Evolutionary conservation across 495 filamentous ascomycete species (phyloP).

Genomic region (Bacidia gigantensis): DNA sequence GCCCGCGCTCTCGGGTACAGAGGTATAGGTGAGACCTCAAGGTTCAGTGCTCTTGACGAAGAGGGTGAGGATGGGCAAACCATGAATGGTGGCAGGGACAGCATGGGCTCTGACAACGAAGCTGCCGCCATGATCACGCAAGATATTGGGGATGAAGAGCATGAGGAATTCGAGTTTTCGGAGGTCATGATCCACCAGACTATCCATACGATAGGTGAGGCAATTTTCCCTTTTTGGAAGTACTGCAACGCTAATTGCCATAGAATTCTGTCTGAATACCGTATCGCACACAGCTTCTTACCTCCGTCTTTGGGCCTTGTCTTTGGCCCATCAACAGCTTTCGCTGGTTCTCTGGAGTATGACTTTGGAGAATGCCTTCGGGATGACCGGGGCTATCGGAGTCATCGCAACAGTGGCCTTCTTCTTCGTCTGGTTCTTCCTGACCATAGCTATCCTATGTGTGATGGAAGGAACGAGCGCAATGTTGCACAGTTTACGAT

Average conservation of each 20-base stretch:
- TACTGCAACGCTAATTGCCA: background rate
- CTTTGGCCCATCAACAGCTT: constrained; percentile 93
- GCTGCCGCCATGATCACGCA: constrained; percentile 86
- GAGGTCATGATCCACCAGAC: constrained; percentile 98
- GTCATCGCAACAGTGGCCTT: constrained; percentile 64
- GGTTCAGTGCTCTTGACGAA: constrained; percentile 73
- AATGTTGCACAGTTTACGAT: constrained; percentile 85
- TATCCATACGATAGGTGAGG: constrained; percentile 90
- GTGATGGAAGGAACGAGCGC: constrained; percentile 80
- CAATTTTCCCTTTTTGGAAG: constrained; percentile 1
- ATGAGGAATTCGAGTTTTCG: constrained; percentile 92
- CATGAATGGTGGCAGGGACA: constrained; percentile 49
- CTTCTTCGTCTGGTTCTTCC: constrained; percentile 78
- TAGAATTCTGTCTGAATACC: constrained; percentile 97
- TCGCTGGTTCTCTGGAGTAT: constrained; percentile 93
- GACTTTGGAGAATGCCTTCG: constrained; percentile 71
- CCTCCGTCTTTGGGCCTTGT: constrained; percentile 95
- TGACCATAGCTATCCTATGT: constrained; percentile 61
- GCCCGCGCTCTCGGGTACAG: constrained; percentile 81
- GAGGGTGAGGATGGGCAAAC: constrained; percentile 56
- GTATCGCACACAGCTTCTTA: constrained; percentile 98
- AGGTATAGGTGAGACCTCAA: constrained; percentile 73
- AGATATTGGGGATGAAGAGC: constrained; percentile 53
- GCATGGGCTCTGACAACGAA: constrained; percentile 68
- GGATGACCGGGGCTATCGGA: constrained; percentile 45